Conservation (phyloP, 2,329 filamentous ascomycete species). For the Alternaria ethzedia region DNA sequence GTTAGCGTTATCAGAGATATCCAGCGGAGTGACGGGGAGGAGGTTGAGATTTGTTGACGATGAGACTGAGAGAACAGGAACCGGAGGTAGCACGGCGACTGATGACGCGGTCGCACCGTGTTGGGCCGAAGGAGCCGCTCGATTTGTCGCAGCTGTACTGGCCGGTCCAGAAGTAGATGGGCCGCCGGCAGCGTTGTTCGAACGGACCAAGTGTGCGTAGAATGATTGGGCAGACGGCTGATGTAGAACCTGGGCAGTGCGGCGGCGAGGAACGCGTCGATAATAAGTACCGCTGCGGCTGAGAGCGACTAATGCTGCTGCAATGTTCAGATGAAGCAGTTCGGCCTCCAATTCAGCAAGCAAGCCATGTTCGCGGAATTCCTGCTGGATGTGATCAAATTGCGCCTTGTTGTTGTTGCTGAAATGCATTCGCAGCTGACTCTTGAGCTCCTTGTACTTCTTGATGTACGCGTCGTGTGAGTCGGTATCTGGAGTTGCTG, state of each 20-base stretch:
- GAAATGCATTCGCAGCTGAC: not conserved
- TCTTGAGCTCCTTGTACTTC: not conserved
- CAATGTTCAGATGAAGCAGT: not conserved
- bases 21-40: no score
- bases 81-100: not conserved
- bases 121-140: not conserved
- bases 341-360: not conserved
- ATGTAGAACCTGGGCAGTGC: not conserved
- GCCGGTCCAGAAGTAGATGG: not conserved
- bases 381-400: not conserved
- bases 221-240: not conserved
- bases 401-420: not conserved
- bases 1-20: no score
- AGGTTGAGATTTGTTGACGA: not conserved
- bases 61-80: not conserved
- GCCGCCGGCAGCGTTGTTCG: not conserved
- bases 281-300: not conserved
- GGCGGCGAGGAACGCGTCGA: not conserved
- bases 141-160: not conserved
- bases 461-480: not conserved
- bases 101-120: not conserved
- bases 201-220: not conserved
- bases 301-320: not conserved
- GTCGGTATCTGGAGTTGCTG: not conserved
- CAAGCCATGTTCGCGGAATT: not conserved